phyloP scores from a whole-genome alignment of 2,329 filamentous ascomycete species.

The Trichoderma koningii region DNA sequence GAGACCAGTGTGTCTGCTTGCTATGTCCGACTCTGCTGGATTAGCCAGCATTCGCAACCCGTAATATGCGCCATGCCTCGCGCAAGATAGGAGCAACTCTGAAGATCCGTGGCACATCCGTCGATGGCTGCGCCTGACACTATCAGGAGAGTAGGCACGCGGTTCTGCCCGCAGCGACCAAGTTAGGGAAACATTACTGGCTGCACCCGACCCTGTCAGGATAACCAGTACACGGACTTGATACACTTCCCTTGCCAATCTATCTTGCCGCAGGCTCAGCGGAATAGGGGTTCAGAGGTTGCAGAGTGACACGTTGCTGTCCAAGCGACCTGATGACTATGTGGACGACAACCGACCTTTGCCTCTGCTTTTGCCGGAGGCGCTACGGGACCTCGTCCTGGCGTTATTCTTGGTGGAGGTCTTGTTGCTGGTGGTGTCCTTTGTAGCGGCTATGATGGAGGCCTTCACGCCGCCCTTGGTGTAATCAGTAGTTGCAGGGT shows the following conservation, averaged over 20 bases:
- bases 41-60: too few relatives aligned
- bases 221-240: background rate
- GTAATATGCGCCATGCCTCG: too few relatives aligned
- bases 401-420: background rate
- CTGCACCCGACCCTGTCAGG: conserved; percentile 3
- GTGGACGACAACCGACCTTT: background rate
- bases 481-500: background rate
- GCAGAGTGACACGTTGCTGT: background rate
- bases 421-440: background rate
- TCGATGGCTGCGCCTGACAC: background rate
- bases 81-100: too few relatives aligned
- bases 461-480: background rate
- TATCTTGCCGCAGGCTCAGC: background rate
- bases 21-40: too few relatives aligned
- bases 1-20: background rate
- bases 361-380: background rate
- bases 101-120: background rate
- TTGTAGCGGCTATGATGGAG: background rate
- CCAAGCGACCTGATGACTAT: background rate
- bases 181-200: background rate
- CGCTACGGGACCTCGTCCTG: background rate
- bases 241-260: background rate
- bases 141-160: background rate
- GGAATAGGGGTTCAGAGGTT: background rate
- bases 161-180: background rate